Evolutionary conservation across 2,329 filamentous ascomycete species (phyloP).

Genomic region (Sphaerostilbella broomeana): DNA sequence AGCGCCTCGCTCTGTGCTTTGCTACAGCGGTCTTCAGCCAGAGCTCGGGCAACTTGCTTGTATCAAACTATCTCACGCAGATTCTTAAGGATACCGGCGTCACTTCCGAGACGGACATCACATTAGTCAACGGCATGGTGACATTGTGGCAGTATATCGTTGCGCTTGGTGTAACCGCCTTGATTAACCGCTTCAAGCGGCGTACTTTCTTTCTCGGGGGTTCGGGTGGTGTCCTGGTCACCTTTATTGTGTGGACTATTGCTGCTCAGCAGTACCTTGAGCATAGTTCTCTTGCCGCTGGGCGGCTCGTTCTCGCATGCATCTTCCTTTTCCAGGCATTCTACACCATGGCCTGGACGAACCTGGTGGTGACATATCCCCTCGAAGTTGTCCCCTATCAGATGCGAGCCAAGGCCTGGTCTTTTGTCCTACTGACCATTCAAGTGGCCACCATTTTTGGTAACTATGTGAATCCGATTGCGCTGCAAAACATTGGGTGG

Average conservation of each 20-base stretch:
- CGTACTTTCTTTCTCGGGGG: constrained; percentile 34
- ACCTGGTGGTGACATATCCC: constrained; percentile 37
- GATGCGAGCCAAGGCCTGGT: constrained; percentile 37
- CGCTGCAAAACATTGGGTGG: constrained; percentile 32
- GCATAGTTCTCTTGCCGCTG: constrained; percentile 23
- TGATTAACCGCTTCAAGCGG: constrained; percentile 32
- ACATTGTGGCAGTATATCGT: constrained; percentile 38
- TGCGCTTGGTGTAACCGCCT: constrained; percentile 29
- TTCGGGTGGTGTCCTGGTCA: constrained; percentile 32
- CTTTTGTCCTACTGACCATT: constrained; percentile 34
- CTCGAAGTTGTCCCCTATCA: constrained; percentile 36
- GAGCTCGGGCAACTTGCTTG: constrained; percentile 34
- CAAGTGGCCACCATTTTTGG: constrained; percentile 32
- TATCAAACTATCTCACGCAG: constrained; percentile 36
- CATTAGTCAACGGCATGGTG: constrained; percentile 36
- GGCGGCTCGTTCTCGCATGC: constrained; percentile 32
- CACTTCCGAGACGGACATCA: constrained; percentile 31
- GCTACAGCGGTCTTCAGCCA: constrained; percentile 35
- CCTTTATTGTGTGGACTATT: constrained; percentile 35
- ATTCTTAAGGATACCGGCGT: constrained; percentile 35
- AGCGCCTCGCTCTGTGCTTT: constrained; percentile 35
- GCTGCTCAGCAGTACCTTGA: constrained; percentile 33
- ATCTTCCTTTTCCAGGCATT: constrained; percentile 38
- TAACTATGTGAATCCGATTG: constrained; percentile 35
- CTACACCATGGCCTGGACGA: constrained; percentile 38